Base-by-base conservation (phyloP, 306 rosid genomes). In the Begonia masoniana region DNA sequence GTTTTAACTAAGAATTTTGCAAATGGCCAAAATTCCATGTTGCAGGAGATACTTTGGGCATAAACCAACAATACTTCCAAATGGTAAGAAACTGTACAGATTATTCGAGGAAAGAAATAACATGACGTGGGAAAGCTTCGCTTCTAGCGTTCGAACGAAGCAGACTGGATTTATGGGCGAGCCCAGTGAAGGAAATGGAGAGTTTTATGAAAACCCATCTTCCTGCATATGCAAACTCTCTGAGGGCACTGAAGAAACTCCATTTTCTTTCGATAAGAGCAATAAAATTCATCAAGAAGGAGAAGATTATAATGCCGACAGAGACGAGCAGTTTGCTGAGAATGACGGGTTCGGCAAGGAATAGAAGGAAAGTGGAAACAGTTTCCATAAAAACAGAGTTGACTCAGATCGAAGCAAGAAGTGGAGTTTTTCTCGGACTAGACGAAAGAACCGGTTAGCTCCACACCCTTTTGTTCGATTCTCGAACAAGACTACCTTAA, bases 11-110 rank as follows among this genome's bases (percentile, higher is more conserved):
- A 13, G 12, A 43, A 43, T 26, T 26, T 26, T 10, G 48, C 48
- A 43, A 43, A 43, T 43, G 12, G 48, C 10, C 46, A 42, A 42
- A 7, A 12, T 8, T 43, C 48, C n/a, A 13, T 11, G 36, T 43
- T 69, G 78, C 82, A 86, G 95, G 79, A 77, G 94, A 65, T 87
- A 87, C 79, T 76, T 74, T 10, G 89, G 89, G 56, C 89, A 87
- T 70, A 87, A 83, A 64, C 88, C 84, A 43, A 87, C 96, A 47
- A 76, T 87, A 68, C 86, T 86, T 17, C 96, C 96, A 48, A 83
- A 83, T 60, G 77, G 80, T 5, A 87, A 76, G 62, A 87, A 83
- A 62, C 16, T 87, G 64, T 71, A 68, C 67, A 58, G 15, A 43
- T 41, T 80, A 69, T 80, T 87, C 62, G 49, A 60, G 63, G 65